Base-by-base conservation (phyloP, 805 yeast species). In the Candida takata region DNA sequence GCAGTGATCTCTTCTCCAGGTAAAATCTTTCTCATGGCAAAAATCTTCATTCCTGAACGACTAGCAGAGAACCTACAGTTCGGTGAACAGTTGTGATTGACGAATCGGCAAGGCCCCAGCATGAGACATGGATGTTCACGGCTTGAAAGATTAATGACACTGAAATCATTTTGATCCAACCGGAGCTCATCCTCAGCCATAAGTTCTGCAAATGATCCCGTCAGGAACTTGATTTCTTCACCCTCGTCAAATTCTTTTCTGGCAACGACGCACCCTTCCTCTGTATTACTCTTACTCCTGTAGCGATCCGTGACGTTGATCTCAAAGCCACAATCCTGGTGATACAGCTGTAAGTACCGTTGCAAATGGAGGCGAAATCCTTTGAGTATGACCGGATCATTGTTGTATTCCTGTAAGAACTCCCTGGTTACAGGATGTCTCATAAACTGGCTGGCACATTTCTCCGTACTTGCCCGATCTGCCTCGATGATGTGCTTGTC, bases 1-100 rank as follows among this genome's bases (percentile, higher is more conserved):
- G 68, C 72, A 4, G 74, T 67, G 23, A 69, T 62, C 43, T 69
- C 72, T 44, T 69, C 71, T n/a, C 73, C 73, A 4, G 56, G 47
- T 1, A 48, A 33, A 15, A 69, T 69, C 7, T 42, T 49, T 20
- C 62, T 52, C 2, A 40, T 40, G 2, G 72, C 61, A 6, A 50
- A 42, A 5, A 69, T 49, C 16, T 49, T 45, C 52, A 69, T 55
- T 7, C 51, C 59, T 19, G 33, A 36, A 10, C 53, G 48, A 0
- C 41, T 37, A 4, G 64, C 47, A 5, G 51, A 42, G 41, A 69
- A 67, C 26, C 49, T 51, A 2, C 67, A 57, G 44, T 69, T 69
- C 5, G 69, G 60, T n/a, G 56, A 42, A 45, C 74, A 69, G 44
- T 68, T 67, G 43, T 69, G 74, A 44, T 69, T 69, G 8, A 69